phyloP scores from a whole-genome alignment of 805 yeast genomes.

The Kodamaea neixiangensis region DNA sequence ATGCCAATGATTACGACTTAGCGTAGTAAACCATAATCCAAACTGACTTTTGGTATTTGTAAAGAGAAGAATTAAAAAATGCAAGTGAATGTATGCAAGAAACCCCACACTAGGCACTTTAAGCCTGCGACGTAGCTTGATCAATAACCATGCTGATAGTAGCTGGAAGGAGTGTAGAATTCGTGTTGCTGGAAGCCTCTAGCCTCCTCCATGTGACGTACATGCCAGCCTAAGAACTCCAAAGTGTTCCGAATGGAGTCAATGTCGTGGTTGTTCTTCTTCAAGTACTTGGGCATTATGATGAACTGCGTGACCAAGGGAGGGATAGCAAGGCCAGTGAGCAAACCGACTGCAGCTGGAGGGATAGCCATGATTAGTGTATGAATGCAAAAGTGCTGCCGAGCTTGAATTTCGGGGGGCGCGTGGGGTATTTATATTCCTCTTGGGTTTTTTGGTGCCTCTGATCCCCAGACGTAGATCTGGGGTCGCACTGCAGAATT shows the following conservation, averaged over 20 bases:
- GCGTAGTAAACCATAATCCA: background rate
- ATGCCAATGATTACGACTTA: background rate
- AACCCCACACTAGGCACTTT: background rate
- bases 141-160: conserved; percentile 11
- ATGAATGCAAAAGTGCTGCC: background rate
- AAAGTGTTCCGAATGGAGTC: conserved; percentile 31
- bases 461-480: conserved; percentile 3
- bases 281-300: conserved; percentile 27
- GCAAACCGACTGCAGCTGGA: conserved; percentile 23
- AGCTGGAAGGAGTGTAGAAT: conserved; percentile 26
- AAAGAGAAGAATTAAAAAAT: background rate
- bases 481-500: background rate
- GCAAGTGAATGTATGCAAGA: background rate
- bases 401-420: background rate
- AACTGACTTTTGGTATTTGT: background rate
- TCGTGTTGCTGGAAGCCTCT: conserved; percentile 30
- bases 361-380: conserved; percentile 4
- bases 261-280: conserved; percentile 28
- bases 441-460: background rate
- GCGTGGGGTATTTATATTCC: conserved; percentile 5
- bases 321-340: conserved; percentile 32
- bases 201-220: conserved; percentile 32
- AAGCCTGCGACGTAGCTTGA: background rate
- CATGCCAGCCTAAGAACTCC: conserved; percentile 38
- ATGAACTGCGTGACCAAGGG: conserved; percentile 30